Conservation (phyloP, 768 basidiomycete genomes). For the Coprinellus aureogranulatus region DNA sequence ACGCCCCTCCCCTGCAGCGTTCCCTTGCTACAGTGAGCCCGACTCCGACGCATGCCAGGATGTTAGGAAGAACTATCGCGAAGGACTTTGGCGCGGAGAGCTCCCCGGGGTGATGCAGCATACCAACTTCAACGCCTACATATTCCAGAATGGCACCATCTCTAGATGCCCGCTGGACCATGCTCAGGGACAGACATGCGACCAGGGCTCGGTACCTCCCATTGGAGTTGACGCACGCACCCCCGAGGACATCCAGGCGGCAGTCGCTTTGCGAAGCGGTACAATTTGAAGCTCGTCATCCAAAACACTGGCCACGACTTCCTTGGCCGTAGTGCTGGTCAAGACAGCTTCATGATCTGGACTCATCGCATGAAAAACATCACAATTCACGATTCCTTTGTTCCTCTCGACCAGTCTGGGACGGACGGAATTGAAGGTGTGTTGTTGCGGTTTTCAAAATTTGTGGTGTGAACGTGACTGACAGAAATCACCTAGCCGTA, state of each 20-base stretch:
- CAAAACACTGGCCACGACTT: constrained; percentile 43
- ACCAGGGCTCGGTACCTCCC: constrained; percentile 42
- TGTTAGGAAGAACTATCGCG: background rate
- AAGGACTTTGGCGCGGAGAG: constrained; percentile 10
- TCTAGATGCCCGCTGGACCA: constrained; percentile 52
- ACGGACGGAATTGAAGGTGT: constrained; percentile 13
- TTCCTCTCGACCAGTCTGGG: constrained; percentile 30
- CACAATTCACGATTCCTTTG: constrained; percentile 27
- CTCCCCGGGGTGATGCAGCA: constrained; percentile 10
- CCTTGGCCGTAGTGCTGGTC: constrained; percentile 43
- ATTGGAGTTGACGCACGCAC: constrained; percentile 40
- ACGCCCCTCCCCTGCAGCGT: constrained; percentile 36
- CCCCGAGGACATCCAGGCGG: constrained; percentile 36
- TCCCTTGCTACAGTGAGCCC: constrained; percentile 36
- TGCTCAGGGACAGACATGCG: constrained; percentile 35
- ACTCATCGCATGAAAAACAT: constrained; percentile 39
- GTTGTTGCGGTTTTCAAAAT: too few species aligned
- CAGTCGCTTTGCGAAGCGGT: constrained; percentile 31
- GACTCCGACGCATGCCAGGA: constrained; percentile 3
- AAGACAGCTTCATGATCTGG: constrained; percentile 39
- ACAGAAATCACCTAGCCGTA: constrained; percentile 26
- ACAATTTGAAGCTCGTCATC: constrained; percentile 37
- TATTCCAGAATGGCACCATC: constrained; percentile 40
- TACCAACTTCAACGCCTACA: constrained; percentile 12
- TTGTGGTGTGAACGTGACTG: constrained; percentile 32